phyloP scores from a whole-genome alignment of 768 basidiomycete genomes.

The Harrya chromipes region DNA sequence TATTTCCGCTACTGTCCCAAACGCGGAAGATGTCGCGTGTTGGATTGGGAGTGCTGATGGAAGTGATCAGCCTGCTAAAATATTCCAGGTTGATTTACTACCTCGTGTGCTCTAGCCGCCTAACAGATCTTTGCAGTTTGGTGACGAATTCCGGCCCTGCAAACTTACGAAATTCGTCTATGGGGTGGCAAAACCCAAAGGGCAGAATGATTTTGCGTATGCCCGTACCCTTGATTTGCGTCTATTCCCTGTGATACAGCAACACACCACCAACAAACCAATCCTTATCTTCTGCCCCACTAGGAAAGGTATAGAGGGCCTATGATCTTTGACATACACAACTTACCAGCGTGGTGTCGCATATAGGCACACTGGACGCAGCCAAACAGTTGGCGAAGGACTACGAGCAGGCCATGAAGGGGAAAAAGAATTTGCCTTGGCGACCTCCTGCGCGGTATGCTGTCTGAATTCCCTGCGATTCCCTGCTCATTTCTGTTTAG shows the following conservation, averaged over 20 bases:
- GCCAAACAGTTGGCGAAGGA: slow-evolving; percentile 78
- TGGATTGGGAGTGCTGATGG: slow-evolving; percentile 67
- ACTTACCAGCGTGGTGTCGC: not conserved
- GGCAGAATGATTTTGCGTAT: slow-evolving; percentile 79
- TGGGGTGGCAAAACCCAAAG: slow-evolving; percentile 58
- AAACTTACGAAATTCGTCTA: slow-evolving; percentile 70
- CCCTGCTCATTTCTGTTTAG: slow-evolving; percentile 35
- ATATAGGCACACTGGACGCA: slow-evolving; percentile 54
- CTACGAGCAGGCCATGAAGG: slow-evolving; percentile 54
- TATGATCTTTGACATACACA: not conserved
- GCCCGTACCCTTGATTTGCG: slow-evolving; percentile 66
- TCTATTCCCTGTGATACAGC: slow-evolving; percentile 67
- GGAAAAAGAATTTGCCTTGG: slow-evolving; percentile 64
- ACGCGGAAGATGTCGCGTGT: slow-evolving; percentile 81
- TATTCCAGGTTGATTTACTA: slow-evolving; percentile 58
- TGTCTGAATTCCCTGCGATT: not conserved
- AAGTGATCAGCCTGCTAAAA: slow-evolving; percentile 45
- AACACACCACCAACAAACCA: slow-evolving; percentile 76
- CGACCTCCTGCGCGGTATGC: slow-evolving; percentile 50
- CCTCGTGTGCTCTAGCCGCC: not conserved
- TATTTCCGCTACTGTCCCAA: slow-evolving; percentile 92
- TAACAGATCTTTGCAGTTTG: slow-evolving; percentile 57
- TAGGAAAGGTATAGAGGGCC: slow-evolving; percentile 58
- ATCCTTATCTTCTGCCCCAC: slow-evolving; percentile 88
- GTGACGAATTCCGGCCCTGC: slow-evolving; percentile 89